Percentiles rank a stretch among this genome's conserved stretches.
These are phyloP conservation scores for Metroxylon sagu DNA, from an alignment of 176 grass and related monocot genomes.

Conservation along the genomic window DNA sequence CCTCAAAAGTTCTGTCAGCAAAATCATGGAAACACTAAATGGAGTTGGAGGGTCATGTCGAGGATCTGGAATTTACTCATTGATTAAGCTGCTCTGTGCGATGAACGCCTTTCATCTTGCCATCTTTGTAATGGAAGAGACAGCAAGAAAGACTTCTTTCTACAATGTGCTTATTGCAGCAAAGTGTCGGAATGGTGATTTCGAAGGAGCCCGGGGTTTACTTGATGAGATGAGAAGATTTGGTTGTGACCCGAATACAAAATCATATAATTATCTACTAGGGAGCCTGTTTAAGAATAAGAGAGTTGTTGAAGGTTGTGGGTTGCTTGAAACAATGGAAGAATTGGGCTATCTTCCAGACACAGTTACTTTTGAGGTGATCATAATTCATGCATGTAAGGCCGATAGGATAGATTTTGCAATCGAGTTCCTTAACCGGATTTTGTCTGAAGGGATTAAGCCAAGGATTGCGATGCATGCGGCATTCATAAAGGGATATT, in stretches of 20 bases:
- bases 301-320: slow-evolving; percentile 47
- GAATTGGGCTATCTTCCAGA: slow-evolving; percentile 28
- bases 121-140: slow-evolving; percentile 45
- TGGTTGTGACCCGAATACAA: slow-evolving; percentile 48
- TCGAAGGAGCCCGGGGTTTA: slow-evolving; percentile 47
- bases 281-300: slow-evolving; percentile 64
- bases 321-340: slow-evolving; percentile 75
- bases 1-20: slow-evolving; percentile 13
- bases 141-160: slow-evolving; percentile 37
- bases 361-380: slow-evolving; percentile 50
- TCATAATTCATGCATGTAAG: slow-evolving; percentile 62
- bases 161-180: slow-evolving; percentile 61
- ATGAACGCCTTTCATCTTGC: slow-evolving; percentile 49
- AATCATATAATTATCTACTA: slow-evolving; percentile 77
- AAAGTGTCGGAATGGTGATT: slow-evolving; percentile 51
- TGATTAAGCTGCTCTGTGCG: slow-evolving; percentile 51
- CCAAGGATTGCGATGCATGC: slow-evolving; percentile 58
- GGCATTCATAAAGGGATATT: slow-evolving; percentile 75
- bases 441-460: slow-evolving; percentile 46
- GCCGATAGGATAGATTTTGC: slow-evolving; percentile 50
- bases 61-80: slow-evolving; percentile 62
- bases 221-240: slow-evolving; percentile 65
- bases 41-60: slow-evolving; percentile 37
- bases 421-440: slow-evolving; percentile 37
- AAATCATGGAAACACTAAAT: slow-evolving; percentile 24